A percentile compares a stretch with the other conserved stretches of the same genome.
phyloP scores from a whole-genome alignment of 352 stramenopile genomes.

The Phytophthora pseudosyringae region DNA sequence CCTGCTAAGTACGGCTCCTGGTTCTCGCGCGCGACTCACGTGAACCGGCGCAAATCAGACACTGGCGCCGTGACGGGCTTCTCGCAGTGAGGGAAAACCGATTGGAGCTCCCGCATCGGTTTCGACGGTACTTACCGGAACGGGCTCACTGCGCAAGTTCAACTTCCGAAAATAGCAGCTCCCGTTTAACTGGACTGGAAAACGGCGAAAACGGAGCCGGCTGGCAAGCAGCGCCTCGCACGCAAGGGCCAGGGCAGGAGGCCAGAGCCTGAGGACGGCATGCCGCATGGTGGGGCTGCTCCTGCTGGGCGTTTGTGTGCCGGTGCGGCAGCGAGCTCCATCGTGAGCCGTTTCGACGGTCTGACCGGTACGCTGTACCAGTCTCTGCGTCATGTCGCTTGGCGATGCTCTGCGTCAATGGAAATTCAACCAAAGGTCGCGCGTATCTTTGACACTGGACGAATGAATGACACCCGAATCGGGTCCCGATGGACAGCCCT shows the following conservation, averaged over 20 bases:
- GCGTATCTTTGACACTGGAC: conserved; percentile 27
- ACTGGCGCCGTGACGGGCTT: conserved; percentile 9
- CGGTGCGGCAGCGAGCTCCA: conserved; percentile 14
- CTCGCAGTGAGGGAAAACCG: conserved; percentile 6
- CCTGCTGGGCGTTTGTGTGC: conserved; percentile 7
- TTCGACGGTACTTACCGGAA: conserved; percentile 15
- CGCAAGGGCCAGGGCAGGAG: background rate
- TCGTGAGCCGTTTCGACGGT: conserved; percentile 25
- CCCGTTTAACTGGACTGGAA: conserved; percentile 7
- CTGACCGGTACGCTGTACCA: conserved; percentile 24
- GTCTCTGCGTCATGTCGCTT: conserved; percentile 16
- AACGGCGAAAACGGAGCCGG: background rate
- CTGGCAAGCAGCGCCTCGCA: background rate
- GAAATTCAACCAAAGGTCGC: conserved; percentile 29
- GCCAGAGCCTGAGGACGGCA: background rate
- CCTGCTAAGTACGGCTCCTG: conserved; percentile 18
- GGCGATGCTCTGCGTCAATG: conserved; percentile 3
- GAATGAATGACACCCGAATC: conserved; percentile 21
- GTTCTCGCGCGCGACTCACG: background rate
- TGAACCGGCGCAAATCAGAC: conserved; percentile 24
- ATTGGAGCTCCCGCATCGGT: conserved; percentile 1
- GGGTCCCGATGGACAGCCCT: background rate
- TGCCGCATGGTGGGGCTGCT: background rate
- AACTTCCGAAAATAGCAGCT: conserved; percentile 24
- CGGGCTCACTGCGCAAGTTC: conserved; percentile 27